These are phyloP conservation scores for Barbarea vulgaris DNA, from an alignment of 345 rosid genomes.

Conservation along the genomic window DNA sequence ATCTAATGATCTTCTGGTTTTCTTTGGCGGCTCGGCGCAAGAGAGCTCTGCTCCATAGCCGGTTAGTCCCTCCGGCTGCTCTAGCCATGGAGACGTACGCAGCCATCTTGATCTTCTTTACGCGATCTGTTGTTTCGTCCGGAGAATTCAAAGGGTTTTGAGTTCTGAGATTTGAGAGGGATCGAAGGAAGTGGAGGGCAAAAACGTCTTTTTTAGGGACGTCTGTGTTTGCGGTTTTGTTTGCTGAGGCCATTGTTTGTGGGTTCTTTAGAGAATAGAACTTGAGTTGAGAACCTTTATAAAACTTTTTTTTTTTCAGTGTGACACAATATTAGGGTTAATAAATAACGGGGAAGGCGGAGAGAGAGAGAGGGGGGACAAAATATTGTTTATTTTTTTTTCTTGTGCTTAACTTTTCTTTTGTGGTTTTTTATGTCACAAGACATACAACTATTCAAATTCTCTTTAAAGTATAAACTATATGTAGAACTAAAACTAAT, in stretches of 20 bases:
- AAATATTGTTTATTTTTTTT: background rate
- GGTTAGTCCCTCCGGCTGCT: conserved; percentile 30
- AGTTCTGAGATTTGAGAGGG: conserved; percentile 37
- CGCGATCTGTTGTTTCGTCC: conserved; percentile 19
- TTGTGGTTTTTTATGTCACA: conserved; percentile 26
- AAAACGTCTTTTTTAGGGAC: conserved; percentile 35
- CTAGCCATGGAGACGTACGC: conserved; percentile 45
- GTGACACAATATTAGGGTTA: conserved; percentile 35
- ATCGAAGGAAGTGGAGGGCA: conserved; percentile 36
- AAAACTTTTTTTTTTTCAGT: conserved; percentile 8
- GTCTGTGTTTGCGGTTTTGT: conserved; percentile 35
- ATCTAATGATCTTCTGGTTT: background rate
- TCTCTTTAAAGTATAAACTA: background rate
- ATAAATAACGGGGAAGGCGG: conserved; percentile 32
- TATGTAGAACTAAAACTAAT: background rate
- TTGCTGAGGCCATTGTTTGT: conserved; percentile 35
- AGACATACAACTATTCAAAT: conserved; percentile 24
- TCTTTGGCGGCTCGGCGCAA: conserved; percentile 23
- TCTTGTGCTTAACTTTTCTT: background rate
- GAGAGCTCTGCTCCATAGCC: conserved; percentile 42
- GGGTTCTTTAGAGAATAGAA: conserved; percentile 21
- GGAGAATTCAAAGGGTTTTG: conserved; percentile 24
- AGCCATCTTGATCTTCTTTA: conserved; percentile 39
- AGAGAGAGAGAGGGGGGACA: background rate
- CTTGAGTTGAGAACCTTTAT: conserved; percentile 37